Evolutionary conservation across 768 basidiomycete species (phyloP), one percentile per base, ranked within the genome.

Genomic region (Trametes sanguinea): DNA sequence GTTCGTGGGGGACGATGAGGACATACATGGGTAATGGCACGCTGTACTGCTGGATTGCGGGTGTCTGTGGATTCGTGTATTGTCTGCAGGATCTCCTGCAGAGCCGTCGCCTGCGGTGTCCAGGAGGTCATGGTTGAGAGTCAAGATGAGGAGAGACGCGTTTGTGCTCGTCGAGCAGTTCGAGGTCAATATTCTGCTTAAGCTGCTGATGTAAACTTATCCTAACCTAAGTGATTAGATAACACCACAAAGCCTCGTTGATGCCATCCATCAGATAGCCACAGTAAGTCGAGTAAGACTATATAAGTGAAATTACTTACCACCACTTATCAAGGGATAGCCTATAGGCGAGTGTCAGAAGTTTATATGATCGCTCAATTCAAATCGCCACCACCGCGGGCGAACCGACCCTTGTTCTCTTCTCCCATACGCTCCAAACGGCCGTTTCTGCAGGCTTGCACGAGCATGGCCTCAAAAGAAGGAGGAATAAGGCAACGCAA

Each of bases 71-170:
- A 95, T 70, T 95, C 89, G 76, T 89, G 90, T 75, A 98, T 89
- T 32, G 94, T 95, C 72, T 86, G 83, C 43, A 97, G 80, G 75
- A 98, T 92, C 83, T 97, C 94, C 76, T 92, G 87, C 75, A 98
- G 83, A 72, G 90, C 94, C 61, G 83, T 83, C 72, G 86, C 87
- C 69, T 92, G 86, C 67, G 95, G 95, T 65, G 79, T 81, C 95
- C 95, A 98, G 67, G 84, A 76, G 73, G 76, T 74, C 80, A 84
- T 84, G 63, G 67, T 70, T 63, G 65, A 22, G 47, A 64, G 50
- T 59, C 56, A 65, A 67, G 46, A 65, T 62, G 68, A 57, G 61
- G 48, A 32, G 39, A 60, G 57, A 54, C 67, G 67, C 67, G 67
- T 68, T 64, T 53, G 62, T 55, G 40, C 60, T 44, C 60, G 32